phyloP scores from a whole-genome alignment of 2,329 filamentous ascomycete genomes.

The Epicoccum nigrum region DNA sequence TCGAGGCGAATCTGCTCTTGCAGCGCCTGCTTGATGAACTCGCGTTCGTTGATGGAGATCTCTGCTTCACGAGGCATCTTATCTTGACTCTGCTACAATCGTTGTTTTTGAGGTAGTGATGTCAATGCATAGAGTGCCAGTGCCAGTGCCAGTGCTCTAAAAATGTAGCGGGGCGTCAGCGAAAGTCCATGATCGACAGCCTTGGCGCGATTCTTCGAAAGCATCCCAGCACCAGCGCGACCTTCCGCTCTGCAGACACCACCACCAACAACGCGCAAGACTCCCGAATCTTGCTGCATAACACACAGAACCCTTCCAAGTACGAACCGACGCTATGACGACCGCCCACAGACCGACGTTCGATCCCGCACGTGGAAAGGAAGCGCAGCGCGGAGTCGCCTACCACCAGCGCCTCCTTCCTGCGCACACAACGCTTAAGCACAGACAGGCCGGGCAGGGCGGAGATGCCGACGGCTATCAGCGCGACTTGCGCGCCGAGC shows the following conservation, averaged over 20 bases:
- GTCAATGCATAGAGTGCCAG: conserved; percentile 2
- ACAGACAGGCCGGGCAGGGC: conserved; percentile 83
- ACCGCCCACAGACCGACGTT: conserved; percentile 86
- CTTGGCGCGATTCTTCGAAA: conserved; percentile 21
- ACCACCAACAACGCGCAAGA: conserved; percentile 29
- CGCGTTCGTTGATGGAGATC: conserved; percentile 85
- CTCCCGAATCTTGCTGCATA: conserved; percentile 34
- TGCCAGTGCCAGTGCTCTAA: too few species aligned
- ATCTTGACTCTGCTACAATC: conserved; percentile 57
- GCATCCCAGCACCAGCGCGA: conserved; percentile 17
- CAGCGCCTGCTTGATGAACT: conserved; percentile 84
- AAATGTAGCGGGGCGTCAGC: conserved; percentile 37
- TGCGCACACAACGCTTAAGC: conserved; percentile 89
- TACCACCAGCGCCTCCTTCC: conserved; percentile 96
- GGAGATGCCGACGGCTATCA: conserved; percentile 72
- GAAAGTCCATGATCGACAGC: conserved; percentile 22
- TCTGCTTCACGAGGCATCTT: conserved; percentile 91
- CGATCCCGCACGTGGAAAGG: conserved; percentile 94
- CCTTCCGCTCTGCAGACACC: conserved; percentile 14
- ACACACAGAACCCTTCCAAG: not conserved
- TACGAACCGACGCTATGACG: conserved; percentile 48
- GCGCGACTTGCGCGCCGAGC: conserved; percentile 86
- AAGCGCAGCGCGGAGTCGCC: conserved; percentile 87
- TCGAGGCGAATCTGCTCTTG: conserved; percentile 82
- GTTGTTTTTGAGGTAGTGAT: conserved; percentile 9